These are phyloP conservation scores for Lathyrus tuberosus DNA, from an alignment of 306 rosid species.

Conservation along the genomic window DNA sequence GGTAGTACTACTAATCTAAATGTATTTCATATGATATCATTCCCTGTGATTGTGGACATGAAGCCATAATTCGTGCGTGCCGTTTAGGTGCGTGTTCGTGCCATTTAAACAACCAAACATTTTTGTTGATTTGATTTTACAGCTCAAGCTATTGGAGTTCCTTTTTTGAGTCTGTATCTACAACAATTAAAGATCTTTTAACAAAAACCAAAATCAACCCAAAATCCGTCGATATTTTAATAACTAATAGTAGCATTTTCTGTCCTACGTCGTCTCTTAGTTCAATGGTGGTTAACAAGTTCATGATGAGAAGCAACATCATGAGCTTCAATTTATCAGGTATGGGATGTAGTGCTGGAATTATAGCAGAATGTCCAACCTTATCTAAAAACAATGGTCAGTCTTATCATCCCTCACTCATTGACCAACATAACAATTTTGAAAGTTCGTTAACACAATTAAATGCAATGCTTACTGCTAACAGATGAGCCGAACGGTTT, in stretches of 20 bases:
- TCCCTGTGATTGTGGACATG: too few species aligned
- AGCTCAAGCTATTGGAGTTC: too few species aligned
- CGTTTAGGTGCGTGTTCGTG: too few species aligned
- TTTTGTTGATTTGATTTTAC: too few species aligned
- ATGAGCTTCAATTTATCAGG: conserved; percentile 63
- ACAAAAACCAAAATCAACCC: too few species aligned
- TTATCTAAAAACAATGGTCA: conserved; percentile 62
- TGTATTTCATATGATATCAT: too few species aligned
- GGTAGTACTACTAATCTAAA: too few species aligned
- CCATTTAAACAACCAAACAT: too few species aligned
- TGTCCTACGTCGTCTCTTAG: conserved; percentile 62
- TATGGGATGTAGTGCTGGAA: too few species aligned
- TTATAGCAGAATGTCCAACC: conserved; percentile 69
- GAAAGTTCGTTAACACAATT: conserved; percentile 16
- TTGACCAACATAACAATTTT: conserved; percentile 24
- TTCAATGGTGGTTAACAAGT: conserved; percentile 56
- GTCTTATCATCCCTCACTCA: conserved; percentile 20
- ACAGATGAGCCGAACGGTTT: conserved; percentile 89
- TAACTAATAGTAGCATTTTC: conserved; percentile 52
- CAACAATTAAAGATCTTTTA: too few species aligned
- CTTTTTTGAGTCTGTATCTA: too few species aligned
- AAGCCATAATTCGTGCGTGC: too few species aligned
- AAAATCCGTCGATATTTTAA: conserved; percentile 58
- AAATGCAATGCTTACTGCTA: conserved; percentile 66
- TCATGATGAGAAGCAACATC: conserved; percentile 57